Conservation (phyloP, 352 stramenopile species). For the Pythium vanterpoolii region DNA sequence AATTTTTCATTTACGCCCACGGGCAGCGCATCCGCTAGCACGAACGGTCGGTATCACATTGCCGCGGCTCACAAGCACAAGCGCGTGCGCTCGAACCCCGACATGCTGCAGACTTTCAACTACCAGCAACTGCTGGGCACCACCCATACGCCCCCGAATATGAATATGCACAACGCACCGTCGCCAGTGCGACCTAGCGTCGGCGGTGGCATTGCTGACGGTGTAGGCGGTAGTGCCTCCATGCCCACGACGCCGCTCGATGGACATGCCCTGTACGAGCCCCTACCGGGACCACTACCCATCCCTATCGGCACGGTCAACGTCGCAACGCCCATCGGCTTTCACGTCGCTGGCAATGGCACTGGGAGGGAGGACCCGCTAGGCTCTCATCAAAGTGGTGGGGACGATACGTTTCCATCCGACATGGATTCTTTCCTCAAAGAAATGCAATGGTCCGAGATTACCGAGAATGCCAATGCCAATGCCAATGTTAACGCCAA, state of each 20-base stretch:
- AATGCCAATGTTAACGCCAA: too few species aligned
- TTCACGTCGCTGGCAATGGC: background rate
- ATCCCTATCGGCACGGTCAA: slow-evolving; percentile 28
- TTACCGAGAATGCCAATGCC: slow-evolving; percentile 24
- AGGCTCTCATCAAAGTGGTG: background rate
- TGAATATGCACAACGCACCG: background rate
- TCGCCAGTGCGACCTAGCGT: slow-evolving; percentile 22
- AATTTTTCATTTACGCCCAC: slow-evolving; percentile 27
- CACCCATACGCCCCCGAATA: background rate
- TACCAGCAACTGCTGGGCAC: slow-evolving; percentile 24
- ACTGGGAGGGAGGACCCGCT: background rate
- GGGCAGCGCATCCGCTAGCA: background rate
- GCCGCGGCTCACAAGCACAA: slow-evolving; percentile 30
- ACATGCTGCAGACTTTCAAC: slow-evolving; percentile 25
- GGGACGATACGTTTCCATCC: slow-evolving; percentile 21
- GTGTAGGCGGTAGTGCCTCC: background rate
- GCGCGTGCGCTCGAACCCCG: slow-evolving; percentile 30
- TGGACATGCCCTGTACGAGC: background rate
- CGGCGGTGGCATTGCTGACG: background rate
- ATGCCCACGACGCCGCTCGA: slow-evolving; percentile 25
- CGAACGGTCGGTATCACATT: slow-evolving; percentile 19
- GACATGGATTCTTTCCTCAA: slow-evolving; percentile 29
- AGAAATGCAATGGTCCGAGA: slow-evolving; percentile 29
- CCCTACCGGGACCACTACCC: slow-evolving; percentile 23
- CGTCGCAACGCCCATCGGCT: slow-evolving; percentile 23